Evolutionary conservation across 2,329 filamentous ascomycete genomes (phyloP).

Genomic region (Mariannaea elegans): DNA sequence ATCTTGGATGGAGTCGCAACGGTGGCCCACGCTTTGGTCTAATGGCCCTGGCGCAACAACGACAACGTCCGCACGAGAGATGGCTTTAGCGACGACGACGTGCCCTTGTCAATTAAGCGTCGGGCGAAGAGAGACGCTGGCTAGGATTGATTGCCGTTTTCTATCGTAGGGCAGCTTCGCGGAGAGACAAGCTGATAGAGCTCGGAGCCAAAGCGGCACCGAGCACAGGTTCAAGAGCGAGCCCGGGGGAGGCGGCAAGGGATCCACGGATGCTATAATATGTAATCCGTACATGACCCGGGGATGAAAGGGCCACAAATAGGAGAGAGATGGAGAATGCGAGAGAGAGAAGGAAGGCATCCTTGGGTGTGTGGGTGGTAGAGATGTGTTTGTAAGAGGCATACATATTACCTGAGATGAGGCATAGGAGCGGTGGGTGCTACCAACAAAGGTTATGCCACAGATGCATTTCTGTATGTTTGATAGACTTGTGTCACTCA

Average conservation of each 20-base stretch:
- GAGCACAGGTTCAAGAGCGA: background rate
- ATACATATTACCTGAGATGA: too few species aligned
- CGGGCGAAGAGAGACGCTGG: slow-evolving; percentile 6
- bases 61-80: slow-evolving; percentile 27
- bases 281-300: too few species aligned
- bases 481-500: too few species aligned
- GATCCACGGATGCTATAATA: too few species aligned
- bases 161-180: background rate
- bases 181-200: slow-evolving; percentile 2
- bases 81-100: slow-evolving; percentile 21
- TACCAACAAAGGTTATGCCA: too few species aligned
- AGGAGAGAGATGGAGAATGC: too few species aligned
- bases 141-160: slow-evolving; percentile 13
- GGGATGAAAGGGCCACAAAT: too few species aligned
- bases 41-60: slow-evolving; percentile 28
- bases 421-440: too few species aligned
- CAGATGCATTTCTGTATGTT: too few species aligned
- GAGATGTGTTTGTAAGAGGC: too few species aligned
- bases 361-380: too few species aligned
- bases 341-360: too few species aligned
- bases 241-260: background rate
- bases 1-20: slow-evolving; percentile 29
- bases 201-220: slow-evolving; percentile 3
- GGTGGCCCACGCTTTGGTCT: slow-evolving; percentile 32
- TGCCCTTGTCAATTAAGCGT: slow-evolving; percentile 2